Base-by-base conservation (phyloP, 768 basidiomycete genomes). In the Lactifluus piperatus region DNA sequence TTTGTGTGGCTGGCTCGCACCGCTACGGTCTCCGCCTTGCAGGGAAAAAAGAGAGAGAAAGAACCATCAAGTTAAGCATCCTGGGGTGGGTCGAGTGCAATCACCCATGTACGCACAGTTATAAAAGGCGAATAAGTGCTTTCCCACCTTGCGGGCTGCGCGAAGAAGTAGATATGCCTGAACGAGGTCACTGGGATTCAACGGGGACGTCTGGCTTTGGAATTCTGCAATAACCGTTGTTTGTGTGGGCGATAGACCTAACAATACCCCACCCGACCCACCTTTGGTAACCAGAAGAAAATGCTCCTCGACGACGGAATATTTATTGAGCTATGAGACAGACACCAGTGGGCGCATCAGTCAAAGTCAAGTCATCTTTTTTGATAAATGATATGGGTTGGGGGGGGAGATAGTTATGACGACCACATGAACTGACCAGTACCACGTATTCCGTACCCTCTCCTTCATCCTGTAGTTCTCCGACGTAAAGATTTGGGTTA, bases 1-100 rank as follows among this genome's bases (percentile, higher is more conserved):
- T 67, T 94, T 92, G 73, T 94, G 92, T 2, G 80, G 76, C 72
- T 97, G 94, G 68, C 91, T 93, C 11, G 94, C 92, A 27, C 93
- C 93, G 57, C 88, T 91, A 54, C 77, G 75, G 29, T 81, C 76
- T 6, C 90, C 90, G 64, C 88, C 89, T 91, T 59, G 22, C 37
- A 5, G 11, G 22, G 41, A 32, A 8, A 24, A 27, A 51, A 14
- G n/a, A 13, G 34, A 22, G 10, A 5, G 27, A 22, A 18, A 14
- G 34, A 36, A 36, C 13, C 10, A 36, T 51, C 43, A 51, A 43
- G 55, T 20, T 8, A 10, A 18, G 37, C 29, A 27, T n/a, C 9
- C 6, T 30, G 26, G n/a, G n/a, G 34, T 1, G 2, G 47, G 20
- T 4, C n/a, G 7, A 22, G 46, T 9, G 26, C 6, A 8, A 43